Evolutionary conservation across 1,284 basidiomycete genomes (phyloP).

Genomic region (Exobasidium cylindrosporum): DNA sequence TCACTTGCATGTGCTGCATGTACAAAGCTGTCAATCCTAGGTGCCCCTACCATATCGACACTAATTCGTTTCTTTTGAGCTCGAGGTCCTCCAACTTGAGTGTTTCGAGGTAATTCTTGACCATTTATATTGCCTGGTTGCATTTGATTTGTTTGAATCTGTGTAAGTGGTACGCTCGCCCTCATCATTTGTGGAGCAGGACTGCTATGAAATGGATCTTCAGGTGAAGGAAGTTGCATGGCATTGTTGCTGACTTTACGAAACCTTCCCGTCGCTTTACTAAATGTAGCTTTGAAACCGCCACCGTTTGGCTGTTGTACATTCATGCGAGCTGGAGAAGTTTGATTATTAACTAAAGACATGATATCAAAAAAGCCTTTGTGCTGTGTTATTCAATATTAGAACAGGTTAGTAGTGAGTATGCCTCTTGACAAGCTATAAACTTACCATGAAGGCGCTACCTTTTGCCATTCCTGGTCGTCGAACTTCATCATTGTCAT

Average conservation of each 20-base stretch:
- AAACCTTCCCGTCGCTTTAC: slow-evolving; percentile 35
- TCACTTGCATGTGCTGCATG: slow-evolving; percentile 92
- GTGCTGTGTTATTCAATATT: slow-evolving; percentile 20
- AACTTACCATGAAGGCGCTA: slow-evolving; percentile 43
- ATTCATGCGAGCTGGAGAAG: background rate
- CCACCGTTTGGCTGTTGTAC: background rate
- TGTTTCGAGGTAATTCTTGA: background rate
- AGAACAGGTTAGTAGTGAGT: background rate
- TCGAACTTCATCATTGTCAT: background rate
- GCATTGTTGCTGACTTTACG: slow-evolving; percentile 15
- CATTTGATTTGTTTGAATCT: background rate
- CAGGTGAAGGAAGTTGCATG: background rate
- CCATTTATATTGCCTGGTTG: background rate
- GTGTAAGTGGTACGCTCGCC: background rate
- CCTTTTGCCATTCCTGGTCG: slow-evolving; percentile 20
- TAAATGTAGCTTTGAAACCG: slow-evolving; percentile 26
- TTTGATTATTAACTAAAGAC: slow-evolving; percentile 42
- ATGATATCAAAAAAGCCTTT: slow-evolving; percentile 51
- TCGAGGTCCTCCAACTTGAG: slow-evolving; percentile 18
- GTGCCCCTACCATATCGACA: slow-evolving; percentile 45
- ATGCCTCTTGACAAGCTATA: background rate
- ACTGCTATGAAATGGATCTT: slow-evolving; percentile 1
- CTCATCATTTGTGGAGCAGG: background rate
- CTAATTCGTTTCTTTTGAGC: slow-evolving; percentile 49
- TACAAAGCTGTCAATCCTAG: slow-evolving; percentile 37